Conservation (phyloP, 352 stramenopile genomes). For the Blastocystis sp. region DNA sequence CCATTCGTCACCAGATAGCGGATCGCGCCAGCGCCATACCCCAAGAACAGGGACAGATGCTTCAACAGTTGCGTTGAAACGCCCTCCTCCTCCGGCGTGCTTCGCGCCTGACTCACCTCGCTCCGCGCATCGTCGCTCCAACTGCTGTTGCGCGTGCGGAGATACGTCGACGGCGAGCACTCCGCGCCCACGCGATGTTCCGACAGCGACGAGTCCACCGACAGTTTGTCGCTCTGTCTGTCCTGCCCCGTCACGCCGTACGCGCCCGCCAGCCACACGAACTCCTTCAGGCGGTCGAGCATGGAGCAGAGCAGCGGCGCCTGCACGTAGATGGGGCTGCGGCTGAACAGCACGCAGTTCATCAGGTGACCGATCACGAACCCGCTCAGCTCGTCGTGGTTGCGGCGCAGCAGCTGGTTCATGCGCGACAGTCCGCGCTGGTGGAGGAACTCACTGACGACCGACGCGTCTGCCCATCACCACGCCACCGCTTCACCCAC, state of each 20-base stretch:
- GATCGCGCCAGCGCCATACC: conserved; percentile 45
- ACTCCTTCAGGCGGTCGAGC: not conserved
- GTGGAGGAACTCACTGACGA: conserved; percentile 51
- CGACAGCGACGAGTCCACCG: not conserved
- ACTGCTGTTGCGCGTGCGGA: not conserved
- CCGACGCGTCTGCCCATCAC: not conserved
- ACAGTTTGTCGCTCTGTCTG: not conserved
- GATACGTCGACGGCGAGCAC: not conserved
- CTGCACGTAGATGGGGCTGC: conserved; percentile 17
- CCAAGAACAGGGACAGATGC: conserved; percentile 14
- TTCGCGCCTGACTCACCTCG: not conserved
- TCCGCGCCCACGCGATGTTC: not conserved
- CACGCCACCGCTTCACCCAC: not conserved
- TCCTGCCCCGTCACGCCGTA: not conserved
- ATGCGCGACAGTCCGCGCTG: conserved; percentile 24
- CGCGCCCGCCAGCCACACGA: not conserved
- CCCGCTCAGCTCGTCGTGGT: conserved; percentile 23
- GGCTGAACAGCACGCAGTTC: conserved; percentile 41
- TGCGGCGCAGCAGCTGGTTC: not conserved
- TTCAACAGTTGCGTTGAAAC: not conserved
- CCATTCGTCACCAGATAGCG: conserved; percentile 21
- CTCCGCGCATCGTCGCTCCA: not conserved
- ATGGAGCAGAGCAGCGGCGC: conserved; percentile 13
- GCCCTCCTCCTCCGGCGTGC: not conserved
- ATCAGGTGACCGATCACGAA: conserved; percentile 33